Evolutionary conservation across 2,329 filamentous ascomycete genomes (phyloP).

Genomic region (Neoascochyta sp.): DNA sequence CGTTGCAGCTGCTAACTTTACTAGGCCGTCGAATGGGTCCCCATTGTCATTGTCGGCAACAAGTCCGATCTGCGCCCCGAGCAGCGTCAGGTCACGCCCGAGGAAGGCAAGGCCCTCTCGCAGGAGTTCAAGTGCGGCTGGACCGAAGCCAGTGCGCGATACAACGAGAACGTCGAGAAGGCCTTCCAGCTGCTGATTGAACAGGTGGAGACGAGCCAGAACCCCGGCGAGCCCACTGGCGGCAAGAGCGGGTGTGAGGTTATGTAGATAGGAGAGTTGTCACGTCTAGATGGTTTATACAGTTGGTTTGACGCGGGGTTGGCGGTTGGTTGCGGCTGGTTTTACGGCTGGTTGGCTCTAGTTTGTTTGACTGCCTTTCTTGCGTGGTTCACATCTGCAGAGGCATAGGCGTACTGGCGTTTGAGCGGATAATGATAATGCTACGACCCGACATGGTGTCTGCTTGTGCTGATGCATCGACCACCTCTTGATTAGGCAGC

Average conservation of each 20-base stretch:
- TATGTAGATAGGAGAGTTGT: too few relatives aligned
- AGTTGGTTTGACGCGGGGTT: too few relatives aligned
- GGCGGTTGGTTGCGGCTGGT: constrained; percentile 3
- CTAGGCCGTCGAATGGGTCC: constrained; percentile 86
- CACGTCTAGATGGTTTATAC: too few relatives aligned
- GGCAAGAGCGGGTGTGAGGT: constrained; percentile 66
- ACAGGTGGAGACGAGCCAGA: constrained; percentile 92
- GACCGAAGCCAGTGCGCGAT: constrained; percentile 90
- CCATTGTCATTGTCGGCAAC: constrained; percentile 93
- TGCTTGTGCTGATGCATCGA: constrained; percentile 19
- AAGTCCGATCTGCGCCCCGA: constrained; percentile 92
- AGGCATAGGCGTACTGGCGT: constrained; percentile 25
- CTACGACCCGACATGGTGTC: too few relatives aligned
- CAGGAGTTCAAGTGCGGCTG: constrained; percentile 89
- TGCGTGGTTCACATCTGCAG: too few relatives aligned
- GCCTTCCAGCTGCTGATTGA: constrained; percentile 92
- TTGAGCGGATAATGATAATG: too few relatives aligned
- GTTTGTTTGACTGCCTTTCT: constrained; percentile 3
- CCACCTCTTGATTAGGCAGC: constrained; percentile 33
- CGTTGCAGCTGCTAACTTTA: too few relatives aligned
- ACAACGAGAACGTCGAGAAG: constrained; percentile 88
- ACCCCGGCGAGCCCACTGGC: constrained; percentile 76
- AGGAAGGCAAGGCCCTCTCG: constrained; percentile 79
- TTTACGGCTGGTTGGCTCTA: constrained; percentile 3
- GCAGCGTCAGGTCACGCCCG: constrained; percentile 82